Percentiles rank a stretch among this genome's conserved stretches.
Evolutionary conservation across 2,329 filamentous ascomycete species (phyloP).

Genomic region (Botrytis aclada): DNA sequence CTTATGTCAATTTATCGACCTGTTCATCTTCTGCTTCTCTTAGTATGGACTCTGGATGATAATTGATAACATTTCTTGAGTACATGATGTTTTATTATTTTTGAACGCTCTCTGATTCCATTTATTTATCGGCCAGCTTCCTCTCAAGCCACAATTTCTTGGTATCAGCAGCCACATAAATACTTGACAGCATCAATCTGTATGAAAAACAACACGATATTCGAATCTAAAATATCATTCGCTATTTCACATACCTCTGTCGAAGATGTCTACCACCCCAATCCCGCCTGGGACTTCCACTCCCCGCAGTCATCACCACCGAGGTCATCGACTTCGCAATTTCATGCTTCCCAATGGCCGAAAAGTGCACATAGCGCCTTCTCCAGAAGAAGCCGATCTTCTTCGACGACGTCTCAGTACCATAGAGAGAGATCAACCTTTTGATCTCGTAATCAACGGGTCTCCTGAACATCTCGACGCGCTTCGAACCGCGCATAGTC

Average conservation of each 20-base stretch:
- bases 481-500: constrained; percentile 49
- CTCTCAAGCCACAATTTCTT: neutral
- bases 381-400: constrained; percentile 52
- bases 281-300: constrained; percentile 18
- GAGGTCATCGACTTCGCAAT: constrained; percentile 46
- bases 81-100: neutral
- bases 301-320: constrained; percentile 27
- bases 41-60: neutral
- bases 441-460: constrained; percentile 58
- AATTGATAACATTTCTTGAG: neutral
- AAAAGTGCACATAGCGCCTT: constrained; percentile 53
- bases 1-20: neutral
- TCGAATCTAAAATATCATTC: neutral
- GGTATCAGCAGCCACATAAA: neutral
- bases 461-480: constrained; percentile 47
- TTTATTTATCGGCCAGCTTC: neutral
- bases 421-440: constrained; percentile 38
- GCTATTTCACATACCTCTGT: neutral
- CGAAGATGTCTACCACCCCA: constrained; percentile 27
- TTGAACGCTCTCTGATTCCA: neutral
- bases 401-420: constrained; percentile 46
- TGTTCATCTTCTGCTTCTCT: neutral
- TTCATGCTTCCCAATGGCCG: constrained; percentile 55
- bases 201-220: neutral
- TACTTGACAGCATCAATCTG: neutral